These are phyloP conservation scores for Musa troglodytarum DNA, from an alignment of 176 grass and related monocot species.

Conservation along the genomic window DNA sequence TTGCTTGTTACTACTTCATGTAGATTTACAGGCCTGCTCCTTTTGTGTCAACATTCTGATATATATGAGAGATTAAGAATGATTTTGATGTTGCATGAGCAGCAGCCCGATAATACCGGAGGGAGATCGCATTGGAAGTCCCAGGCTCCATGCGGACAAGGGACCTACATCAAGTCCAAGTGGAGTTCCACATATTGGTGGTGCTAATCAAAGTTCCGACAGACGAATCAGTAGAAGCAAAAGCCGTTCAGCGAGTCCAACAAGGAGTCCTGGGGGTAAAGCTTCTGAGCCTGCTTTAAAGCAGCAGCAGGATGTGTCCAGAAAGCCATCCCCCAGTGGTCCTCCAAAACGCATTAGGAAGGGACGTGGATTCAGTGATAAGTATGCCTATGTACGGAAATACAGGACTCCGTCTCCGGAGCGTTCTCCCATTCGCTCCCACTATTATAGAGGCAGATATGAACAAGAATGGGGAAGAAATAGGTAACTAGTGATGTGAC, in stretches of 20 bases:
- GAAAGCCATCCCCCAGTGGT: conserved; percentile 29
- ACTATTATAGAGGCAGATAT: conserved; percentile 49
- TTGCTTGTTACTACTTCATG: not conserved
- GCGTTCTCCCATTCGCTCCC: conserved; percentile 32
- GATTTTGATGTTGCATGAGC: not conserved
- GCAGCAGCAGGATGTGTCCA: conserved; percentile 25
- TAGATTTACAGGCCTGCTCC: not conserved
- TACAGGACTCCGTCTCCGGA: conserved; percentile 75
- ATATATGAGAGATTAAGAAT: not conserved
- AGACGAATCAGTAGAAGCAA: conserved; percentile 23
- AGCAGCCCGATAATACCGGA: conserved; percentile 24
- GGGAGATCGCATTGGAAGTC: conserved; percentile 23
- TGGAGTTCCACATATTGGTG: not conserved
- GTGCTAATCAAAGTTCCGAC: not conserved
- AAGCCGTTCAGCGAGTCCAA: conserved; percentile 26
- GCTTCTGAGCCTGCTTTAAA: conserved; percentile 31
- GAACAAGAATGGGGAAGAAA: conserved; percentile 41
- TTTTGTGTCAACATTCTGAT: not conserved
- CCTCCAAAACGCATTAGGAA: conserved; percentile 56
- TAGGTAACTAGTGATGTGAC: conserved; percentile 30
- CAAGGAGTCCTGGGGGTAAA: conserved; percentile 12
- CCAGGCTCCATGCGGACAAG: not conserved
- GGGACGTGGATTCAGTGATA: conserved; percentile 63
- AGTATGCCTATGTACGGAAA: conserved; percentile 55
- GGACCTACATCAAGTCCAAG: not conserved